Conservation (phyloP, 257 asterid species). For the Paulownia fortunei region DNA sequence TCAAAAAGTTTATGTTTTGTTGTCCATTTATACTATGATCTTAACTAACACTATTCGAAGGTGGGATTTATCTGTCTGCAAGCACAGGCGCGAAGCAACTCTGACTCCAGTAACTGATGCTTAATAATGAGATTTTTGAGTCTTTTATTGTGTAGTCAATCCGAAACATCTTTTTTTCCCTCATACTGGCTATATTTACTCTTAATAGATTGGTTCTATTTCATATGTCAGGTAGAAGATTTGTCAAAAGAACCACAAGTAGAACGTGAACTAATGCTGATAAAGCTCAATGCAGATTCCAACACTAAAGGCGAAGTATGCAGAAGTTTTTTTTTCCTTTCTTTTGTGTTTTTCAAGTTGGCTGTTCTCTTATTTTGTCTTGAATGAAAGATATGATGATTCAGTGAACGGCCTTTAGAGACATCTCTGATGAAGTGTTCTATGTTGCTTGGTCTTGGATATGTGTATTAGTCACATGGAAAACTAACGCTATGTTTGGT, state of each 20-base stretch:
- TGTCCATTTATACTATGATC: neutral
- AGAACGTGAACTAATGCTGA: constrained; percentile 90
- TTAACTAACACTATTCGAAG: neutral
- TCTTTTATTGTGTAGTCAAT: constrained; percentile 2
- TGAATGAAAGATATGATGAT: constrained; percentile 11
- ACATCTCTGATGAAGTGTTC: neutral
- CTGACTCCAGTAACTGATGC: neutral
- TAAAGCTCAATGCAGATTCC: constrained; percentile 74
- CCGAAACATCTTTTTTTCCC: constrained; percentile 7
- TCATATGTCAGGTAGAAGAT: constrained; percentile 72
- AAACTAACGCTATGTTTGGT: no score
- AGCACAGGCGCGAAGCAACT: neutral
- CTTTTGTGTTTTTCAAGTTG: constrained; percentile 6
- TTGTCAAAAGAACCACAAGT: constrained; percentile 79
- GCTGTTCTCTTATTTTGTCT: constrained; percentile 2
- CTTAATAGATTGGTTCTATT: constrained; percentile 24
- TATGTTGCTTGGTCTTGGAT: neutral
- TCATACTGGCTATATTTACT: constrained; percentile 10
- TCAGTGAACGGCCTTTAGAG: neutral
- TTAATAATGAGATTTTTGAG: neutral
- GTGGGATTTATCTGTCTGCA: neutral
- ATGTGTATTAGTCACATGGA: neutral
- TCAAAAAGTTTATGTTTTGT: neutral
- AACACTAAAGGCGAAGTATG: constrained; percentile 72
- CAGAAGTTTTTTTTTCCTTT: neutral